These are phyloP conservation scores for Pestalotiopsis sp. DNA, from an alignment of 2,329 filamentous ascomycete species.

Conservation along the genomic window DNA sequence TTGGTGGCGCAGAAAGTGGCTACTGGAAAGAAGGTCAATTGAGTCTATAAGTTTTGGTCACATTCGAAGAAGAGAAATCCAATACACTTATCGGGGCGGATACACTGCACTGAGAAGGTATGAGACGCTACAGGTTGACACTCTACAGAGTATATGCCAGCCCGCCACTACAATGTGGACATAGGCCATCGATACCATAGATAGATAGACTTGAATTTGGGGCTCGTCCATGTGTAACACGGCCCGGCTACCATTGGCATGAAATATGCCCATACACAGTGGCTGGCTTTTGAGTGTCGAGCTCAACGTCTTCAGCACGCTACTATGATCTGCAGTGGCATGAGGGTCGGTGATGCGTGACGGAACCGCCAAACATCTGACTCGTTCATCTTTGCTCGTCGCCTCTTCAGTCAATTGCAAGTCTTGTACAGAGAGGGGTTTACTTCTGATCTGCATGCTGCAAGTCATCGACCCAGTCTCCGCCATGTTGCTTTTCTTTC, in stretches of 20 bases:
- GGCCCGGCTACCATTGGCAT: neutral
- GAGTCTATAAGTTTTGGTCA: no score
- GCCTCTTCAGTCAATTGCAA: neutral
- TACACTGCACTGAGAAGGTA: no score
- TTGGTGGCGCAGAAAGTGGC: no score
- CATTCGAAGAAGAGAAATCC: no score
- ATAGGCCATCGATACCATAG: no score
- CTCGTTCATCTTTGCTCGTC: neutral
- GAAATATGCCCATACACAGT: neutral
- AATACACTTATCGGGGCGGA: no score
- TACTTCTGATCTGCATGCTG: neutral
- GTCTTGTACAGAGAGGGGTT: neutral
- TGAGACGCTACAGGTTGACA: no score
- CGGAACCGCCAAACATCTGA: neutral
- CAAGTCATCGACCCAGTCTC: neutral
- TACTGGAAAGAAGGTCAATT: no score
- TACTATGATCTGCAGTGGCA: neutral
- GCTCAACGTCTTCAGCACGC: neutral
- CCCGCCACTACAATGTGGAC: no score
- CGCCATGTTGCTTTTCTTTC: neutral
- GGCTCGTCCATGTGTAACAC: neutral
- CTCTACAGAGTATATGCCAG: no score
- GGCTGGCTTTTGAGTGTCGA: neutral
- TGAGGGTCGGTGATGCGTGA: neutral
- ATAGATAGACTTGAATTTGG: neutral